phyloP scores from a whole-genome alignment of 31 red algal genomes.

The Endocladia muricata region DNA sequence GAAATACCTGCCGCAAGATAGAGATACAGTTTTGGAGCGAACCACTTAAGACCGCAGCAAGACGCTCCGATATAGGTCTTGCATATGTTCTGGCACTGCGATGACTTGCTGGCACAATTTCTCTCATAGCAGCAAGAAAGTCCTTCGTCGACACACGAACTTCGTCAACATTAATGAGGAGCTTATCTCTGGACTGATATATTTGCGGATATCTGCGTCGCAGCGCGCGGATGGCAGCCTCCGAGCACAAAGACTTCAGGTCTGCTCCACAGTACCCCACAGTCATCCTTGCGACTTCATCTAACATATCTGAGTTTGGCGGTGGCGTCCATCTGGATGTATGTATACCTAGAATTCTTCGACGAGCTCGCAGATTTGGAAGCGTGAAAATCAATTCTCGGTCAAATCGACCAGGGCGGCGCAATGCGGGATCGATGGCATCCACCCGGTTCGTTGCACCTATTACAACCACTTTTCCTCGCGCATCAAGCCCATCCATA shows the following conservation, averaged over 20 bases:
- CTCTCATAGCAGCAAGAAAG: constrained; percentile 67
- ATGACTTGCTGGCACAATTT: constrained; percentile 78
- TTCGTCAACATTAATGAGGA: constrained; percentile 58
- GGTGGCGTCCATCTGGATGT: constrained; percentile 65
- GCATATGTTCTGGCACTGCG: constrained; percentile 68
- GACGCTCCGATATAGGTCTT: constrained; percentile 56
- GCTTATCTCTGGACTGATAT: constrained; percentile 78
- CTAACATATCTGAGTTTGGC: constrained; percentile 32
- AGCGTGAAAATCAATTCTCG: constrained; percentile 87
- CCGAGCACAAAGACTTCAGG: constrained; percentile 77
- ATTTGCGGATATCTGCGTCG: constrained; percentile 88
- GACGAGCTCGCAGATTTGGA: constrained; percentile 64
- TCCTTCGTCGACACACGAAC: constrained; percentile 57
- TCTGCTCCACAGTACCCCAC: constrained; percentile 91
- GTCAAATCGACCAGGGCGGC: constrained; percentile 93
- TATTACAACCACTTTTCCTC: constrained; percentile 88
- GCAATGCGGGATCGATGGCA: constrained; percentile 89
- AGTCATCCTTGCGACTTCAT: constrained; percentile 56
- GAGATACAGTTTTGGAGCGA: constrained; percentile 36
- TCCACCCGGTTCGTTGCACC: constrained; percentile 93
- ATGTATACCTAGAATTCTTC: constrained; percentile 86
- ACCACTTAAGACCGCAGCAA: constrained; percentile 43
- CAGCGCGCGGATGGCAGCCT: constrained; percentile 75
- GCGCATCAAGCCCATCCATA: constrained; percentile 90
- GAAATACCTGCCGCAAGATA: constrained; percentile 34